A percentile compares a stretch with the other conserved stretches of the same genome.
Evolutionary conservation across 805 yeast species (phyloP).

Genomic region (Wickerhamomyces hampshirensis): DNA sequence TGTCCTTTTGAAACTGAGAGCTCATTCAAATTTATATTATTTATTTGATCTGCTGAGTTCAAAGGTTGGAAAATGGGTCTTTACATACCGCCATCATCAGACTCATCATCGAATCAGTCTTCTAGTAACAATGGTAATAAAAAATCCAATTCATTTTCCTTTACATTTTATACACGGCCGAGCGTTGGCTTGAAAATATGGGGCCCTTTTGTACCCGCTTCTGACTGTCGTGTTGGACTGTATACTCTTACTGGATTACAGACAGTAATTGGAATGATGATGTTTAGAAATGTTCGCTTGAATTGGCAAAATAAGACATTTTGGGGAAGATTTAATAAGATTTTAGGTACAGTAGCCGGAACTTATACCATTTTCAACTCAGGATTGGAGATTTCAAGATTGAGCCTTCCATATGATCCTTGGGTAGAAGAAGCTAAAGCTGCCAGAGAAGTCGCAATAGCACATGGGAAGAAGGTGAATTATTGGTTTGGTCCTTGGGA

Average conservation of each 20-base stretch:
- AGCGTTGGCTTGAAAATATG: conserved; percentile 55
- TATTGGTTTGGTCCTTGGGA: conserved; percentile 68
- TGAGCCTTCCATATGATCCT: conserved; percentile 52
- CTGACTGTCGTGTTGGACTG: conserved; percentile 55
- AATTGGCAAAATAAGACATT: conserved; percentile 24
- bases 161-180: conserved; percentile 38
- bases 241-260: conserved; percentile 50
- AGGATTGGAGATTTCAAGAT: conserved; percentile 50
- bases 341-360: conserved; percentile 36
- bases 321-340: conserved; percentile 27
- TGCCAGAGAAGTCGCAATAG: conserved; percentile 42
- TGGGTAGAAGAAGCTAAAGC: conserved; percentile 65
- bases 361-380: conserved; percentile 46
- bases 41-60: no score
- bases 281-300: conserved; percentile 21
- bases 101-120: background rate
- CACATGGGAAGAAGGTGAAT: conserved; percentile 42
- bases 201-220: conserved; percentile 74
- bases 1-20: no score
- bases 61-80: background rate
- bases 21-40: no score
- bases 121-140: background rate
- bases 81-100: background rate
- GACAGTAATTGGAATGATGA: conserved; percentile 39
- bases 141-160: background rate